Evolutionary conservation across 2,329 filamentous ascomycete genomes (phyloP).

Genomic region (Dryadomyces quercus-mongolicae): DNA sequence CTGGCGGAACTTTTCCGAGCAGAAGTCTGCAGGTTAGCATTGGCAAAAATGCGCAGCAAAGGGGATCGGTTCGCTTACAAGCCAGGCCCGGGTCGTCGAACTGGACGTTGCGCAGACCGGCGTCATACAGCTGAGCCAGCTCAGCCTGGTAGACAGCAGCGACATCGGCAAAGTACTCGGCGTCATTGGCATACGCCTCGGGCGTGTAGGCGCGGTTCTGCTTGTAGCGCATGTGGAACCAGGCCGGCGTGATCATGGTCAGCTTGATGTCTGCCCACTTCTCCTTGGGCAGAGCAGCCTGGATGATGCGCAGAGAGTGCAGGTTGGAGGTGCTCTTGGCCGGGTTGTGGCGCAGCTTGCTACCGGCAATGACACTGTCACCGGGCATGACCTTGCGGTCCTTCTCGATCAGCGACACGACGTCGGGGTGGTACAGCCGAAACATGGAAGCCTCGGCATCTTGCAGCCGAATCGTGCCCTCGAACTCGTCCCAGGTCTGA

Average conservation of each 20-base stretch:
- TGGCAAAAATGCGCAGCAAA: too few relatives aligned
- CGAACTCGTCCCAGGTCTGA: constrained; percentile 41
- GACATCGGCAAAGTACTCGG: constrained; percentile 53
- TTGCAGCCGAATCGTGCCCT: constrained; percentile 33
- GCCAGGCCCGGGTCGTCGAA: constrained; percentile 57
- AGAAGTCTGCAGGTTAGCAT: constrained; percentile 47
- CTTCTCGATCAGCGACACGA: constrained; percentile 39
- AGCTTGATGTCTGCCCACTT: constrained; percentile 40
- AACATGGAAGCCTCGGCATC: constrained; percentile 40
- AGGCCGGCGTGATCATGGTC: constrained; percentile 41
- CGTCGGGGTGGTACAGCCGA: constrained; percentile 41
- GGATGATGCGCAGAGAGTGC: constrained; percentile 35
- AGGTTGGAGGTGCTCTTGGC: constrained; percentile 32
- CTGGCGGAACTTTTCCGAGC: constrained; percentile 56
- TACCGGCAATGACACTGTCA: constrained; percentile 39
- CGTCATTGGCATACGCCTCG: constrained; percentile 42
- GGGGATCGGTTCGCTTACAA: constrained; percentile 35
- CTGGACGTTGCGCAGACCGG: constrained; percentile 53
- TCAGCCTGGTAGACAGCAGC: constrained; percentile 55
- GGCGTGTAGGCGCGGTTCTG: constrained; percentile 43
- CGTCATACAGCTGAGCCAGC: constrained; percentile 46
- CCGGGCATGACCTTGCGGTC: constrained; percentile 43
- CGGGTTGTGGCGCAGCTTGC: constrained; percentile 31
- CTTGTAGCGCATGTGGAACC: constrained; percentile 43
- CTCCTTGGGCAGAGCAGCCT: constrained; percentile 31